Base-by-base conservation (phyloP, 257 asterid genomes). In the Knoxia roxburghii region DNA sequence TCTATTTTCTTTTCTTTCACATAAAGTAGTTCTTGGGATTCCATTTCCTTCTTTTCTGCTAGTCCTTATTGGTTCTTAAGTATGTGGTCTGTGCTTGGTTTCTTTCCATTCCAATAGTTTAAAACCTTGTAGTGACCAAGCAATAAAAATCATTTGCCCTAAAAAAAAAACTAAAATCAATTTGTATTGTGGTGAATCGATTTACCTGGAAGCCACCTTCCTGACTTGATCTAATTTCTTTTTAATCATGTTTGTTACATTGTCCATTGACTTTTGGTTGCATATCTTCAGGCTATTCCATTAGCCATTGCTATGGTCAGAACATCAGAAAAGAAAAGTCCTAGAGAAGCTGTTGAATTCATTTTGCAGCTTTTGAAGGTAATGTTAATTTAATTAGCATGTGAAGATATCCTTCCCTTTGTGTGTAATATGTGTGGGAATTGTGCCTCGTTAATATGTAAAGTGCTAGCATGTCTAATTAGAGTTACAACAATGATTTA, bases 261-360 rank as follows among this genome's bases (percentile, higher is more conserved):
- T 69, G 27, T 23, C 17, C 52, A 51, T 54, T 72, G 55, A 54
- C 78, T 78, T 49, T 56, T 63, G 61, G 23, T 72, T 65, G 58
- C 61, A 73, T 66, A 26, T 15, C 49, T 64, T 56, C 90, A 94
- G 99, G 96, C 91, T 61, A 90, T 94, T 76, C 99, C 99, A 64
- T 92, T 82, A 78, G 96, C 97, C 74, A 76, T 94, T 73, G 95
- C 99, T 68, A 84, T 78, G 86, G 93, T 94, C 71, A 87, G 96
- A 71, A 77, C 95, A 65, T 79, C 93, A 43, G 96, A 94, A 72
- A 82, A 83, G 78, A 94, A 83, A 83, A 94, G 99, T 79, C 97
- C 97, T 33, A 88, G 95, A 78, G 99, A 94, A 83, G 97, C 97
- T 76, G 96, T 94, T 76, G 97, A 94, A 82, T 94, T 94, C 72